Evolutionary conservation across 495 filamentous ascomycete species (phyloP).

Genomic region (Peziza echinospora): DNA sequence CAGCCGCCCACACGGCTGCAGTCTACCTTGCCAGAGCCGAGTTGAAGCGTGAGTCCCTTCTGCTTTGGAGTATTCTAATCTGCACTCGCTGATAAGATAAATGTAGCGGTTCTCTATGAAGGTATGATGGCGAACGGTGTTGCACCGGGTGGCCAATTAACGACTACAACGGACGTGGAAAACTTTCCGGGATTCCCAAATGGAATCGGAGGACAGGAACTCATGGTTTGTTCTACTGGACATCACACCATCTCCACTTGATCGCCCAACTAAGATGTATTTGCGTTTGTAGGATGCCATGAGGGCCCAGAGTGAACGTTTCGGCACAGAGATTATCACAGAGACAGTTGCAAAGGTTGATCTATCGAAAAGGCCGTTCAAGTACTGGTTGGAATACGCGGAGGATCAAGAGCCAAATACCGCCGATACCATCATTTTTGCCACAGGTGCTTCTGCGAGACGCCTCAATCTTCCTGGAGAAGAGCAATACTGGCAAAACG

Average conservation of each 20-base stretch:
- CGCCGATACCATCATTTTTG: slow-evolving; percentile 77
- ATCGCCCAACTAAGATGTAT: no score
- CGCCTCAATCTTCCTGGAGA: slow-evolving; percentile 70
- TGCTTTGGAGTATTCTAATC: no score
- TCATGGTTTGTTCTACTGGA: slow-evolving; percentile 41
- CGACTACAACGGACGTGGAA: slow-evolving; percentile 93
- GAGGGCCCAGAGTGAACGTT: slow-evolving; percentile 73
- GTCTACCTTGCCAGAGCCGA: slow-evolving; percentile 90
- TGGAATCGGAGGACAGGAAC: slow-evolving; percentile 58
- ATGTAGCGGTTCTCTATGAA: slow-evolving; percentile 69
- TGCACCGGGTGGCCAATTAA: slow-evolving; percentile 86
- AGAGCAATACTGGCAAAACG: slow-evolving; percentile 87
- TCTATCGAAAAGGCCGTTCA: slow-evolving; percentile 66
- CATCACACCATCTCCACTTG: neutral
- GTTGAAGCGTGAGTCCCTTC: slow-evolving; percentile 36
- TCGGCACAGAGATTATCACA: slow-evolving; percentile 75
- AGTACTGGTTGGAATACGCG: slow-evolving; percentile 65
- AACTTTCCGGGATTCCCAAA: slow-evolving; percentile 90
- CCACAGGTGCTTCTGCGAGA: slow-evolving; percentile 79
- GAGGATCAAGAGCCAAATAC: slow-evolving; percentile 57
- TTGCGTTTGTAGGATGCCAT: slow-evolving; percentile 55
- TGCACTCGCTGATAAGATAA: neutral
- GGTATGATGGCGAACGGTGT: slow-evolving; percentile 95
- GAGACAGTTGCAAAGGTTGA: slow-evolving; percentile 86
- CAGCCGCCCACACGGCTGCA: slow-evolving; percentile 89